Conservation (phyloP, 768 basidiomycete species). For the Cystobasidium tubakii region DNA sequence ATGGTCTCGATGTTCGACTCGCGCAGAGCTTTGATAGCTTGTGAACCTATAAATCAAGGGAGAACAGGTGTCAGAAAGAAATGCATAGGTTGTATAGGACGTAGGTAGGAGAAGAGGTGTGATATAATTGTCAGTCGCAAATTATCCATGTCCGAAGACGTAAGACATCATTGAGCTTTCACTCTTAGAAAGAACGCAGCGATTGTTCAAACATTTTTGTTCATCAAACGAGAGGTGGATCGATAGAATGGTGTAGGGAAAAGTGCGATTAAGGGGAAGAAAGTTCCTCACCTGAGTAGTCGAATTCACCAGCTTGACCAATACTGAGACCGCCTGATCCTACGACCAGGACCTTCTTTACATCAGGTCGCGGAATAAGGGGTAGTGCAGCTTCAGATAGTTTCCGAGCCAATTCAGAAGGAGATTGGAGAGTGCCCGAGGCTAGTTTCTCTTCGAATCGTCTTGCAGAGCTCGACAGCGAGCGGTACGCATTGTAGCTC, state of each 20-base stretch:
- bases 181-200: slow-evolving; percentile 24
- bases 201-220: slow-evolving; percentile 25
- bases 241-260: background rate
- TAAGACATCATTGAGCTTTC: slow-evolving; percentile 17
- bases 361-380: slow-evolving; percentile 79
- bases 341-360: slow-evolving; percentile 90
- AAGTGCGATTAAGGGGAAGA: background rate
- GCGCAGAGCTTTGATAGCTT: slow-evolving; percentile 92
- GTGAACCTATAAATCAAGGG: slow-evolving; percentile 61
- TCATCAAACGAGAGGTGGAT: background rate
- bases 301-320: slow-evolving; percentile 98
- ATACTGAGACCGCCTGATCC: slow-evolving; percentile 94
- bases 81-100: background rate
- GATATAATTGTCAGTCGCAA: slow-evolving; percentile 28
- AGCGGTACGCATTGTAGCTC: background rate
- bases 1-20: slow-evolving; percentile 79
- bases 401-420: slow-evolving; percentile 86
- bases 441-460: background rate
- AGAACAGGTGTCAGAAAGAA: background rate
- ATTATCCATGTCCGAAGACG: slow-evolving; percentile 28
- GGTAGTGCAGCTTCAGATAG: slow-evolving; percentile 92
- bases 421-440: slow-evolving; percentile 54
- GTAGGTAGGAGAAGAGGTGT: background rate
- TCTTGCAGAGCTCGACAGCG: slow-evolving; percentile 5
- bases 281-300: slow-evolving; percentile 67